Evolutionary conservation across 176 grass and related monocot genomes (phyloP), one percentile per base, ranked within the genome.

Genomic region (Guadua angustifolia): DNA sequence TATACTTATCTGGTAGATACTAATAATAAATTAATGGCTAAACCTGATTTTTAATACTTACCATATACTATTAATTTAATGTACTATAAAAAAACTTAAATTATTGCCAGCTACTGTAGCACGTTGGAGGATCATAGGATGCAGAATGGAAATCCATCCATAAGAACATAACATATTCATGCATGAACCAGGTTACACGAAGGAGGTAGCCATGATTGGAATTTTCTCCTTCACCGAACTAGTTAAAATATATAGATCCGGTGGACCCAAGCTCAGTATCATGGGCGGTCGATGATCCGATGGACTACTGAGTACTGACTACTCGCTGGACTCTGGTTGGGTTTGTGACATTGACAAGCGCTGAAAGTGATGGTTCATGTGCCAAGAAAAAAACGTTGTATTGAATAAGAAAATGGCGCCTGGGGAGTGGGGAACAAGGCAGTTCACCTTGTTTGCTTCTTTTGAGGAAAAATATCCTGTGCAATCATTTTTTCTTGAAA

Each of bases 301-400:
- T 21, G 29, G 64, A 86, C 74, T 67, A n/a, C n/a, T n/a, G n/a
- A n/a, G n/a, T n/a, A n/a, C n/a, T n/a, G 64, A 86, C 74, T 67
- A 73, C 21, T 88, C 52, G 43, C 36, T 85, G 72, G 56, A 56
- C 24, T 32, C 52, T 38, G 22, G 71, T 85, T 33, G 73, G 39
- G 78, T 26, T 50, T 21, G 70, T 85, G 88, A 86, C 68, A 79
- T 36, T 69, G 88, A 89, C 88, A 75, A 85, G 82, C 81, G 59
- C 21, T 38, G 74, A 73, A 69, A 66, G 74, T 64, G 80, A 87
- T 77, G 79, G 67, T 82, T 90, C 78, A 72, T 78, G 73, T 33
- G 83, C 55, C 64, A 80, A 39, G 35, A 42, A 43, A 40, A 49
- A 59, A 43, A 29, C 2, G 19, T 67, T 57, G 61, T 46, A 62